A percentile compares a stretch with the other conserved stretches of the same genome.
phyloP scores from a whole-genome alignment of 2,329 filamentous ascomycete species.

The Trichoderma semiorbis region DNA sequence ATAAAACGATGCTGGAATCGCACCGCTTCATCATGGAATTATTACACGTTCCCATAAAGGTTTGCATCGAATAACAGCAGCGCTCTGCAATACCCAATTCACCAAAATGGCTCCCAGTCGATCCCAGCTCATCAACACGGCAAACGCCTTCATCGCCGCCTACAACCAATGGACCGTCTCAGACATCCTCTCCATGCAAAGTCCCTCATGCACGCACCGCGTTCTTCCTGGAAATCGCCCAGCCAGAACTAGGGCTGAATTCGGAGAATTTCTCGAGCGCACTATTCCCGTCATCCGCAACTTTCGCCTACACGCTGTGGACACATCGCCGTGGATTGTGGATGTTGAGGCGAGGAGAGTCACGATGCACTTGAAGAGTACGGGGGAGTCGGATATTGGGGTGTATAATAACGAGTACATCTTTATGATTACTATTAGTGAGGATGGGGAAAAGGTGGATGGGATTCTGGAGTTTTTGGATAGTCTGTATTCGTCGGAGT shows the following conservation, averaged over 20 bases:
- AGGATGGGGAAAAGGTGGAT: not conserved
- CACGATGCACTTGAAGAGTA: not conserved
- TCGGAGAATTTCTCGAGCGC: not conserved
- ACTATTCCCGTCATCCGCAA: not conserved
- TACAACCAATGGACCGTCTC: not conserved
- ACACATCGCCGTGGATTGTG: not conserved
- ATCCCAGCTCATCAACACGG: not conserved
- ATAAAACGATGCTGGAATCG: not conserved
- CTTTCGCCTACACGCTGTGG: not conserved
- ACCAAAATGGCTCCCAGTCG: not conserved
- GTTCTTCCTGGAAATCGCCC: not conserved
- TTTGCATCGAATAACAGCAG: not conserved
- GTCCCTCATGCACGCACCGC: not conserved
- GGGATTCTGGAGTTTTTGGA: not conserved
- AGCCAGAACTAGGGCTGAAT: not conserved
- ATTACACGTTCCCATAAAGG: not conserved
- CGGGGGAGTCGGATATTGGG: not conserved
- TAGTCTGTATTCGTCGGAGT: not conserved
- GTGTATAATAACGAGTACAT: not conserved
- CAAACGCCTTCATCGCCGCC: not conserved
- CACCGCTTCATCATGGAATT: not conserved
- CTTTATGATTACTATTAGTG: not conserved
- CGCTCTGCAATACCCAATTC: not conserved
- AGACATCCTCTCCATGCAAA: not conserved
- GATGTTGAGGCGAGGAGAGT: not conserved